Base-by-base conservation (phyloP, 768 basidiomycete species). In the Leccinellum albellum region DNA sequence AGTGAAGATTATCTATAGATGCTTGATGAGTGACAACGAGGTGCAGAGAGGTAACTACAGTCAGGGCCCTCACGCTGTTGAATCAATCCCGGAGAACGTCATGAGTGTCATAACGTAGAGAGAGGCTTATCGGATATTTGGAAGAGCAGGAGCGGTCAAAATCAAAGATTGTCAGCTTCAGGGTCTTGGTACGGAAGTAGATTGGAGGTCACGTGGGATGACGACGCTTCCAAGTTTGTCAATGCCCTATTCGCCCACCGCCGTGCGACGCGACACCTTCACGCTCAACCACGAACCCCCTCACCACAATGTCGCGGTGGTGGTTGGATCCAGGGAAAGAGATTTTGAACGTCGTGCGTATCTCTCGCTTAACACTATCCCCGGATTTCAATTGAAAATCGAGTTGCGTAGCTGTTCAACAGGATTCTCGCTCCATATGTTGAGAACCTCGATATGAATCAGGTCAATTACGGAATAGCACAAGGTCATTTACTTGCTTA, bases 371-470 rank as follows among this genome's bases (percentile, higher is more conserved):
- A 46, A 10, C 26, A 3, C 35, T 32, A 6, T 51, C 50, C 21
- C 44, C 49, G n/a, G 6, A 40, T 28, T n/a, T 29, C 26, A 46
- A 32, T 37, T 28, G 44, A 42, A 54, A 48, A 17, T 49, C 24
- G 28, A 28, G 15, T 20, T 9, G 14, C 28, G 26, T 57, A 85
- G 90, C 71, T 94, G 64, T 90, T 97, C 76, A 95, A 95, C 71
- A 85, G 89, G 61, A 89, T 94, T 61, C 84, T 97, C 50, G 91
- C 91, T 26, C 94, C 93, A 0, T 98, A 98, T 81, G 89, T 98
- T 62, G 93, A 94, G 77, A 96, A 98, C 69, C 76, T 99, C 71
- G 94, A 98, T 72, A 83, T 94, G 70, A 89, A 92, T 69, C 92
- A 95, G 73, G 89, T 98, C 50, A 94, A 94, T 68, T 88, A 96